Conservation (phyloP, 805 yeast species). For the Saccharomycopsis fodiens region DNA sequence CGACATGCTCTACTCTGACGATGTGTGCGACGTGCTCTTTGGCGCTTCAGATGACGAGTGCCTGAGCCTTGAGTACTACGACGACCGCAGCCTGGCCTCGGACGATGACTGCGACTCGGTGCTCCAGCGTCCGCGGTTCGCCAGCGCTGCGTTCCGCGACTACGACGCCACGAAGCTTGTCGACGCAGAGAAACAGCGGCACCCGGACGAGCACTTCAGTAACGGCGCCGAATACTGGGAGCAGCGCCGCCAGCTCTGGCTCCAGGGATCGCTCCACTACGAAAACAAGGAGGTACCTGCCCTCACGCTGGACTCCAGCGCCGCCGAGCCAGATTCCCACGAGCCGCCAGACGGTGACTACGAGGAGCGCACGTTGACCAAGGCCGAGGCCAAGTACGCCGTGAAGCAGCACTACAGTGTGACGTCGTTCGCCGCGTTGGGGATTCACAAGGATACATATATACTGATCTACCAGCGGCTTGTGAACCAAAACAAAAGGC, state of each 20-base stretch:
- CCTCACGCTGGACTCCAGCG: slow-evolving; percentile 1
- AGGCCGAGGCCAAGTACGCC: slow-evolving; percentile 7
- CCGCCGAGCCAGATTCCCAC: neutral
- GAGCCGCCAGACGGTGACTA: neutral
- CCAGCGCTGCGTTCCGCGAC: neutral
- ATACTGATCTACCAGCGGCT: slow-evolving; percentile 58
- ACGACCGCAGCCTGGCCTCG: neutral
- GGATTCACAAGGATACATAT: slow-evolving; percentile 44
- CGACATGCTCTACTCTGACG: slow-evolving; percentile 4
- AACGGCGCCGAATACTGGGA: slow-evolving; percentile 65
- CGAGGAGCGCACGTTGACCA: slow-evolving; percentile 22
- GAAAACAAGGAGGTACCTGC: neutral
- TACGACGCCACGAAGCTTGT: neutral
- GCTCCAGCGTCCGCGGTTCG: slow-evolving; percentile 2
- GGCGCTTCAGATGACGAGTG: neutral
- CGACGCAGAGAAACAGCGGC: neutral
- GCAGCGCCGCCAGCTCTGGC: slow-evolving; percentile 62
- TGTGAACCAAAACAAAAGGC: slow-evolving; percentile 59
- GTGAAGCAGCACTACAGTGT: slow-evolving; percentile 9
- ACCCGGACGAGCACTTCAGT: slow-evolving; percentile 33
- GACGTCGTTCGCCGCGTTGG: slow-evolving; percentile 13
- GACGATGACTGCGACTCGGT: slow-evolving; percentile 1
- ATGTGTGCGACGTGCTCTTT: slow-evolving; percentile 5
- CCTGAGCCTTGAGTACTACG: neutral
- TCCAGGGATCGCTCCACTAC: slow-evolving; percentile 28